These are phyloP conservation scores for Ustilago tritici DNA, from an alignment of 1,284 basidiomycete genomes.

Conservation along the genomic window DNA sequence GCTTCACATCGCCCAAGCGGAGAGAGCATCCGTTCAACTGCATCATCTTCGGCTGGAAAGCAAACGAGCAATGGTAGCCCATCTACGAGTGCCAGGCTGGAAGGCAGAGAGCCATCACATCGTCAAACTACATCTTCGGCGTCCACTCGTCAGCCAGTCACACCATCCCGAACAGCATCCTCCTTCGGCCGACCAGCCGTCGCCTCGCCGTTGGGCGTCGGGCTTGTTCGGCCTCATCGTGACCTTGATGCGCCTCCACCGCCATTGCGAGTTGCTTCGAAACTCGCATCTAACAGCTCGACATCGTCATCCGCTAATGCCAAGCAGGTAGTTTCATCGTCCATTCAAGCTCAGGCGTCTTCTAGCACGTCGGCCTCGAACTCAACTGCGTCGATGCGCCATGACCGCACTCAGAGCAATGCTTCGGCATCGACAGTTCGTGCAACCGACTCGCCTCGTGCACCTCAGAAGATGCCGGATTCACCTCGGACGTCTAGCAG, in stretches of 20 bases:
- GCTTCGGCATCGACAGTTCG: slow-evolving; percentile 23
- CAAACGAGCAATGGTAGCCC: background rate
- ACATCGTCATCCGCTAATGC: background rate
- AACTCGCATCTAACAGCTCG: slow-evolving; percentile 20
- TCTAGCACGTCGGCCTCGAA: slow-evolving; percentile 3
- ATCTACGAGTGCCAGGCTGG: background rate
- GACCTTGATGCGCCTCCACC: slow-evolving; percentile 45
- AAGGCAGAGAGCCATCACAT: slow-evolving; percentile 7
- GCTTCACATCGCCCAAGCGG: slow-evolving; percentile 9
- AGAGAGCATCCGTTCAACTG: slow-evolving; percentile 1
- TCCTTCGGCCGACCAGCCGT: slow-evolving; percentile 21
- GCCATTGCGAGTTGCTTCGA: slow-evolving; percentile 41
- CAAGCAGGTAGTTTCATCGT: background rate
- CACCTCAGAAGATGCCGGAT: slow-evolving; percentile 26
- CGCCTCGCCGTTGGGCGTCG: slow-evolving; percentile 27
- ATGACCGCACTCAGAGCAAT: slow-evolving; percentile 24
- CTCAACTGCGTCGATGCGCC: slow-evolving; percentile 6
- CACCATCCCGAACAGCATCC: slow-evolving; percentile 12
- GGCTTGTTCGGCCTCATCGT: slow-evolving; percentile 25
- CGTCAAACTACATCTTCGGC: slow-evolving; percentile 9
- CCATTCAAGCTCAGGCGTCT: background rate
- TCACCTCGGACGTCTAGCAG: slow-evolving; percentile 22
- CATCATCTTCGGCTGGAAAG: background rate
- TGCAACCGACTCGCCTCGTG: slow-evolving; percentile 14
- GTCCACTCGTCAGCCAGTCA: slow-evolving; percentile 13